These are phyloP conservation scores for Tetrapisispora arboricola DNA, from an alignment of 805 yeast species.

Conservation along the genomic window DNA sequence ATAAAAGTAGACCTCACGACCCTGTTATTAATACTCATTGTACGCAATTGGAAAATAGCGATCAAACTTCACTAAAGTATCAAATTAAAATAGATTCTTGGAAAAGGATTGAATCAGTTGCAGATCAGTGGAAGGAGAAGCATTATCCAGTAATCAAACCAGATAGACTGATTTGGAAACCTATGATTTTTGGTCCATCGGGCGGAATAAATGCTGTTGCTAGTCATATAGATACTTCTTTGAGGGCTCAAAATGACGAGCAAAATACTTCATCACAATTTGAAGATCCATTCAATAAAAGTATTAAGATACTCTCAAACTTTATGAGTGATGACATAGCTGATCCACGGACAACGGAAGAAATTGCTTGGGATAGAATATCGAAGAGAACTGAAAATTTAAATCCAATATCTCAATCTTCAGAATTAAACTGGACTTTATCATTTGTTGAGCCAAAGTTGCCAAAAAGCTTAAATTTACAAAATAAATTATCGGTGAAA, in stretches of 20 bases:
- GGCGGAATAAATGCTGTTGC: conserved; percentile 61
- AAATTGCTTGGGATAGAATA: conserved; percentile 35
- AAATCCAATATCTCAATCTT: conserved; percentile 3
- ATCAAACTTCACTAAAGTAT: conserved; percentile 32
- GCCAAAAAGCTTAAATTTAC: conserved; percentile 3
- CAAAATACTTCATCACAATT: conserved; percentile 5
- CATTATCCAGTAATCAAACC: conserved; percentile 43
- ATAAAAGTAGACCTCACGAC: neutral
- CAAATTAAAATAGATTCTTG: conserved; percentile 42
- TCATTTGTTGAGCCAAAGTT: conserved; percentile 7
- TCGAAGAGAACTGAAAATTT: neutral
- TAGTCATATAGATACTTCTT: conserved; percentile 24
- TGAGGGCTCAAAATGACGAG: conserved; percentile 9
- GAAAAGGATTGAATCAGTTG: conserved; percentile 30
- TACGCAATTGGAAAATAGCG: conserved; percentile 23
- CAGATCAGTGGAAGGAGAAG: conserved; percentile 44
- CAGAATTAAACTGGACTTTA: neutral
- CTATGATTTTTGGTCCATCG: conserved; percentile 73
- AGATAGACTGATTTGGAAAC: conserved; percentile 61
- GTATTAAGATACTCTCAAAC: conserved; percentile 46
- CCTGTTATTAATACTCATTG: conserved; percentile 37
- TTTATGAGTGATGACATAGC: conserved; percentile 60
- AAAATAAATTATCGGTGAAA: neutral
- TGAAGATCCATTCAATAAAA: conserved; percentile 31
- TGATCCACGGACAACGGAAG: conserved; percentile 52